phyloP scores from a whole-genome alignment of 805 yeast genomes.

The Metschnikowia cubensis region DNA sequence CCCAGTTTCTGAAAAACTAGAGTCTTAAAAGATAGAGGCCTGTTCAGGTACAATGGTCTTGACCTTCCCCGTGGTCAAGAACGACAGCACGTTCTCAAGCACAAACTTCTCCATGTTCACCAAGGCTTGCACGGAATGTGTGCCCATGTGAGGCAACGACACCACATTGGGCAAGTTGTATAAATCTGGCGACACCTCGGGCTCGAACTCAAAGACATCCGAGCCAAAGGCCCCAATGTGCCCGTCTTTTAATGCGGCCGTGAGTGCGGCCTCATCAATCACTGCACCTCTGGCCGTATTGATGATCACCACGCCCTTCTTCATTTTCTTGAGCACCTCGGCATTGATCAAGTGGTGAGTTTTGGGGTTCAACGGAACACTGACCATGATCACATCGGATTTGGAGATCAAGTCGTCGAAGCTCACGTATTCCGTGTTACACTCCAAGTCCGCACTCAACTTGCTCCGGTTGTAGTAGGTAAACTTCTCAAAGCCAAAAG shows the following conservation, averaged over 20 bases:
- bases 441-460: conserved; percentile 59
- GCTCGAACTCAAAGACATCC: conserved; percentile 77
- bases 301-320: conserved; percentile 70
- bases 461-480: conserved; percentile 67
- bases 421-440: conserved; percentile 64
- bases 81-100: conserved; percentile 61
- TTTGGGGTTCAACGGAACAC: conserved; percentile 68
- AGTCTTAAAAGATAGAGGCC: conserved; percentile 10
- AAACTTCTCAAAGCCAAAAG: conserved; percentile 72
- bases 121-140: conserved; percentile 71
- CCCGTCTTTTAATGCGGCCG: conserved; percentile 55
- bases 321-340: conserved; percentile 62
- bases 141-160: conserved; percentile 87
- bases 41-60: conserved; percentile 80
- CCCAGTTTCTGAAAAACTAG: neutral
- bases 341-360: conserved; percentile 69
- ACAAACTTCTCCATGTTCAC: conserved; percentile 77
- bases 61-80: conserved; percentile 63
- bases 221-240: conserved; percentile 65
- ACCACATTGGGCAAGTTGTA: conserved; percentile 63
- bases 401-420: conserved; percentile 61
- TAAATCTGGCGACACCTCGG: conserved; percentile 62
- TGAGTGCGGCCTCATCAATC: conserved; percentile 60
- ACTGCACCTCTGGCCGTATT: conserved; percentile 91
- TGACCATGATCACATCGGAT: conserved; percentile 70